Percentiles rank a stretch among this genome's conserved stretches.
Evolutionary conservation across 306 rosid species (phyloP).

Genomic region (Luffa aegyptiaca): DNA sequence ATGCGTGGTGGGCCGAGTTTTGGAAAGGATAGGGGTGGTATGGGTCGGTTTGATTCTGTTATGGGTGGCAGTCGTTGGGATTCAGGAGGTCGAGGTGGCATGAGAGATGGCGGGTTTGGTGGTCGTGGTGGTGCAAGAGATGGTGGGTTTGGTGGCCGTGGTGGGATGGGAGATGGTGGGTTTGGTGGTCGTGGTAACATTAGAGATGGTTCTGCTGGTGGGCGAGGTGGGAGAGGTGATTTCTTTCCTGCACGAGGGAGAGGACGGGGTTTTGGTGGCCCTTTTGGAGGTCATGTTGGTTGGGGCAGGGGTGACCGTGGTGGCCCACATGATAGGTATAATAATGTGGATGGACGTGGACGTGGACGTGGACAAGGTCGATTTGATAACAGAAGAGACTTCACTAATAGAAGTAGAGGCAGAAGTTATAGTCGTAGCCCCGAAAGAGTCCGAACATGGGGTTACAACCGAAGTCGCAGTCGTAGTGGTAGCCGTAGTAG

Average conservation of each 20-base stretch:
- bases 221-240: slow-evolving; percentile 69
- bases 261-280: slow-evolving; percentile 72
- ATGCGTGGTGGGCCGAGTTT: slow-evolving; percentile 68
- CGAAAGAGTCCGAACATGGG: slow-evolving; percentile 92
- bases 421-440: slow-evolving; percentile 85
- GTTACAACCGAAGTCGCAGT: slow-evolving; percentile 32
- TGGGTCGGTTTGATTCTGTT: slow-evolving; percentile 48
- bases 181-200: slow-evolving; percentile 27
- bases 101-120: slow-evolving; percentile 58
- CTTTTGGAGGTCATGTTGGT: slow-evolving; percentile 51
- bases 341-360: slow-evolving; percentile 59
- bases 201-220: slow-evolving; percentile 22
- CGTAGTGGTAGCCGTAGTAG: slow-evolving; percentile 34
- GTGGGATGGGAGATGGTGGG: slow-evolving; percentile 15
- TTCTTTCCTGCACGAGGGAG: slow-evolving; percentile 69
- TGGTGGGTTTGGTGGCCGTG: slow-evolving; percentile 21
- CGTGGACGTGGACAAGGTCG: slow-evolving; percentile 86
- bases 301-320: slow-evolving; percentile 70
- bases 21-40: slow-evolving; percentile 60
- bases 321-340: slow-evolving; percentile 41
- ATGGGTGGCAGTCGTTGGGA: slow-evolving; percentile 34
- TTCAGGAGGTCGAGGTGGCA: slow-evolving; percentile 52
- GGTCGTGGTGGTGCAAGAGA: slow-evolving; percentile 45
- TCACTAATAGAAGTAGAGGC: slow-evolving; percentile 46
- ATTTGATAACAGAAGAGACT: slow-evolving; percentile 68